Evolutionary conservation across 192 early-diverging fungal genomes (phyloP).

Genomic region (Coemansia sp.): DNA sequence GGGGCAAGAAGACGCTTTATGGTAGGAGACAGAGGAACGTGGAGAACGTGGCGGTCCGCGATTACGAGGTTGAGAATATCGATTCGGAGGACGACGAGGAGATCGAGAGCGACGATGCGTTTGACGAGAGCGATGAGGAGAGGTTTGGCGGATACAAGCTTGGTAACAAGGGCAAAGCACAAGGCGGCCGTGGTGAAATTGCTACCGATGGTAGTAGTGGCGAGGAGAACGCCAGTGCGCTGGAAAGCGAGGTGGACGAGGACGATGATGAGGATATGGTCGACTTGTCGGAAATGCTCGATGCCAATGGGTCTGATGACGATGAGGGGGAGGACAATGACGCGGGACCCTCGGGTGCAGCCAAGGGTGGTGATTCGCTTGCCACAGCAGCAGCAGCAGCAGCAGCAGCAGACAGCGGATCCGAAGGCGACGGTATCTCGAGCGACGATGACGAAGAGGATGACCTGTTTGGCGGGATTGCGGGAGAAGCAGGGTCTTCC

Average conservation of each 20-base stretch:
- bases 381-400: constrained; percentile 37
- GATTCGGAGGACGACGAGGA: constrained; percentile 92
- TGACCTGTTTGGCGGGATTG: constrained; percentile 12
- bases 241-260: constrained; percentile 43
- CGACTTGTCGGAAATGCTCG: constrained; percentile 67
- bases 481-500: background rate
- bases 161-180: constrained; percentile 20
- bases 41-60: constrained; percentile 39
- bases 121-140: constrained; percentile 83
- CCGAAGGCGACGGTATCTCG: constrained; percentile 17
- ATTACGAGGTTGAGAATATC: constrained; percentile 74
- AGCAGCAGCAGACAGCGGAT: constrained; percentile 13
- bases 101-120: constrained; percentile 89
- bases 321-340: constrained; percentile 1
- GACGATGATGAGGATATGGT: constrained; percentile 56
- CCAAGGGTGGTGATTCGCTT: constrained; percentile 7
- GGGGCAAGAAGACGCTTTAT: no score
- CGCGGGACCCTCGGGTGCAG: background rate
- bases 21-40: constrained; percentile 19
- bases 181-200: constrained; percentile 16
- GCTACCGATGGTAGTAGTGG: constrained; percentile 22
- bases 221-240: constrained; percentile 17
- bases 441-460: constrained; percentile 15
- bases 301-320: constrained; percentile 24
- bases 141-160: constrained; percentile 72